phyloP scores from a whole-genome alignment of 2,329 filamentous ascomycete genomes.

The Thyridium curvatum region DNA sequence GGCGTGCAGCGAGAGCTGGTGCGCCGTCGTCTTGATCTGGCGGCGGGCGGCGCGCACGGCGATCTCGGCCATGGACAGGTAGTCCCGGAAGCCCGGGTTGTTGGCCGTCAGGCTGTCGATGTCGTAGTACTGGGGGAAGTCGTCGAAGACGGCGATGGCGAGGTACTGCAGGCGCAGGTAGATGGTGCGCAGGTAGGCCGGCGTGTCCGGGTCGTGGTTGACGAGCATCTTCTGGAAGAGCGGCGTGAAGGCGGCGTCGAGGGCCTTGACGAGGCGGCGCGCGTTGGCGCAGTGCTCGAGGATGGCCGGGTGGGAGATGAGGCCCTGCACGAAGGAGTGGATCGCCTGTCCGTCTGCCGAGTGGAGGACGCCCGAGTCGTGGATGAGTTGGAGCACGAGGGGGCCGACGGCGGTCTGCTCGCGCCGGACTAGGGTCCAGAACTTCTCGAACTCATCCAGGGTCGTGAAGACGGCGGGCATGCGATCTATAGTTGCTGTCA shows the following conservation, averaged over 20 bases:
- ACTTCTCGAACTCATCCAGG: conserved; percentile 17
- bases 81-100: conserved; percentile 24
- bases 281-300: not conserved
- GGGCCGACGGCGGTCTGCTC: conserved; percentile 6
- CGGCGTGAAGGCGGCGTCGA: conserved; percentile 23
- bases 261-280: conserved; percentile 4
- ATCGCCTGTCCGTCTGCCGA: conserved; percentile 7
- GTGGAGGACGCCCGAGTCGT: conserved; percentile 4
- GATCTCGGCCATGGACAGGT: conserved; percentile 20
- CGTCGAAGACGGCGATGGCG: conserved; percentile 18
- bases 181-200: conserved; percentile 26
- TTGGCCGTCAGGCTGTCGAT: conserved; percentile 11
- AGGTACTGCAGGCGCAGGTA: conserved; percentile 36
- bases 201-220: conserved; percentile 9
- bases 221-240: conserved; percentile 22
- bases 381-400: conserved; percentile 13
- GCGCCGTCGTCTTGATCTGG: conserved; percentile 12
- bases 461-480: conserved; percentile 13
- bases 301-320: conserved; percentile 12
- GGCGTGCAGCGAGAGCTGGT: conserved; percentile 21
- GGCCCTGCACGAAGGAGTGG: conserved; percentile 6
- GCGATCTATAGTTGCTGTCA: conserved; percentile 1
- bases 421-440: conserved; percentile 9
- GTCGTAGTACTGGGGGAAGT: conserved; percentile 17
- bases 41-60: conserved; percentile 12